A percentile compares a stretch with the other conserved stretches of the same genome.
phyloP scores from a whole-genome alignment of 2,329 filamentous ascomycete genomes.

The Trichoderma afroharzianum region DNA sequence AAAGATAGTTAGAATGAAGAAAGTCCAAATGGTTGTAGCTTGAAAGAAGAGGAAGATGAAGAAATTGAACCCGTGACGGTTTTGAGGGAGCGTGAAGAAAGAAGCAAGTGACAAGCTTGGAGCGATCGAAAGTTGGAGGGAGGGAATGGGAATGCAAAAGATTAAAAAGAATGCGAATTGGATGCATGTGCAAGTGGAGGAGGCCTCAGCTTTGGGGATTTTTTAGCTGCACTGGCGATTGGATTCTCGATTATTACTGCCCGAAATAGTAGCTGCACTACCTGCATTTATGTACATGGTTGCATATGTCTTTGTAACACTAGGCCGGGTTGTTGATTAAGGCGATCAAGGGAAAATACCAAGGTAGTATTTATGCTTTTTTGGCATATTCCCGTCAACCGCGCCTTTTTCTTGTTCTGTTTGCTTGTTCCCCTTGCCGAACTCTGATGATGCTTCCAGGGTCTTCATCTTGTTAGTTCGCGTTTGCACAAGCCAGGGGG shows the following conservation, averaged over 20 bases:
- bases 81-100: not conserved
- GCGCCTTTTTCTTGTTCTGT: not conserved
- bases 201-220: not conserved
- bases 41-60: too few relatives aligned
- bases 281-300: not conserved
- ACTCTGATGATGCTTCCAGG: not conserved
- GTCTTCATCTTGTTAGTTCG: not conserved
- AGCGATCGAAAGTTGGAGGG: not conserved
- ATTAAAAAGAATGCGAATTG: not conserved
- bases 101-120: not conserved
- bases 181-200: not conserved
- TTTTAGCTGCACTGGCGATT: not conserved
- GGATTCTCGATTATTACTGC: not conserved
- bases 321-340: not conserved
- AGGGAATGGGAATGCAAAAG: not conserved
- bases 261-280: not conserved
- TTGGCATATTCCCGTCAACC: not conserved
- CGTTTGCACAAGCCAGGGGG: not conserved
- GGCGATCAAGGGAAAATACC: not conserved
- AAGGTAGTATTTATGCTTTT: too few relatives aligned
- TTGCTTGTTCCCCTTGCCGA: not conserved
- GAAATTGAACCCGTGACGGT: not conserved
- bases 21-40: too few relatives aligned
- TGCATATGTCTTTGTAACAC: not conserved
- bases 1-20: not conserved